These are phyloP conservation scores for Parmelia sp. DNA, from an alignment of 495 filamentous ascomycete genomes.

Conservation along the genomic window DNA sequence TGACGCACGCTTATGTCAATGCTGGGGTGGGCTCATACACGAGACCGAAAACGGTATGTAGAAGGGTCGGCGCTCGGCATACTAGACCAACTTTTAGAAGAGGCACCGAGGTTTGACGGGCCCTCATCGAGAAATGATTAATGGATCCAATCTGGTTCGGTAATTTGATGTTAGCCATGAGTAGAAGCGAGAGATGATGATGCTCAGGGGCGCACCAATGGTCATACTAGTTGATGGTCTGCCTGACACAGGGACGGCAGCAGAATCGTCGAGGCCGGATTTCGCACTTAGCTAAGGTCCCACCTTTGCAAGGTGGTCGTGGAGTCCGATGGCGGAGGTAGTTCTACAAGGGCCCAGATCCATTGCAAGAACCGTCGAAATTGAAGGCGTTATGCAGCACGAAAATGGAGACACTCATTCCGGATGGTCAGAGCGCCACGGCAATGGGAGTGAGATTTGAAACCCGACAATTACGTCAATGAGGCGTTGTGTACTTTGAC, in stretches of 20 bases:
- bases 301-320: background rate
- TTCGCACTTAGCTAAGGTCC: background rate
- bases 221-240: background rate
- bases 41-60: no score
- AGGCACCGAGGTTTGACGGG: background rate
- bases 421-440: constrained; percentile 1
- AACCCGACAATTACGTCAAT: background rate
- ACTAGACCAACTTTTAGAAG: background rate
- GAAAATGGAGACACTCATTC: background rate
- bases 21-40: background rate
- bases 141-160: background rate
- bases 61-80: background rate
- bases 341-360: background rate
- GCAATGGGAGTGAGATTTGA: background rate
- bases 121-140: background rate
- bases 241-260: background rate
- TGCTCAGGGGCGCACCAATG: background rate
- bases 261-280: background rate
- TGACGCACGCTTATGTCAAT: background rate
- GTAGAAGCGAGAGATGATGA: background rate
- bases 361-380: background rate
- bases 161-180: background rate
- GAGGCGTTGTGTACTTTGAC: background rate
- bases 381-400: background rate
- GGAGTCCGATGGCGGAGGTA: background rate